phyloP scores from a whole-genome alignment of 208 protist genomes.

The Trypanosoma lewisi region DNA sequence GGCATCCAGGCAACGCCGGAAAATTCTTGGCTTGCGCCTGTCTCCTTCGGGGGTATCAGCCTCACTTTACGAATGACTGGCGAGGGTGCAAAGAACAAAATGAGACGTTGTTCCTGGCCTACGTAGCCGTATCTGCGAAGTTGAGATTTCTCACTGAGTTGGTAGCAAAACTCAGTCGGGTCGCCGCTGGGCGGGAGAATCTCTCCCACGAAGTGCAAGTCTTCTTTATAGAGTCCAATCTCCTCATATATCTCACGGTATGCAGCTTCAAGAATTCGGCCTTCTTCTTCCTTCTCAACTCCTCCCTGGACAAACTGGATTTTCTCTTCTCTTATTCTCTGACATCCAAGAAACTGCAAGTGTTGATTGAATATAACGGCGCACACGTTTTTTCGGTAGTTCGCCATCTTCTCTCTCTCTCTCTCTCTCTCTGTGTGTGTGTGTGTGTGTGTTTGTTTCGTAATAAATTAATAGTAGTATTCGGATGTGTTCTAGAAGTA shows the following conservation, averaged over 20 bases:
- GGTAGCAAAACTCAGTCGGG: constrained; percentile 64
- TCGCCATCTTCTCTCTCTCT: background rate
- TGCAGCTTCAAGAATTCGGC: constrained; percentile 54
- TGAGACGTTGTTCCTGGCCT: constrained; percentile 74
- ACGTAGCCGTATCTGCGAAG: constrained; percentile 61
- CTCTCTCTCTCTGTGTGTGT: background rate
- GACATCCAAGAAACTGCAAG: constrained; percentile 57
- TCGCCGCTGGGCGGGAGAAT: constrained; percentile 61
- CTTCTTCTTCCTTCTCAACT: constrained; percentile 53
- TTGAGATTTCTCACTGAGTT: constrained; percentile 44
- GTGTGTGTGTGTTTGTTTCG: constrained; percentile 5
- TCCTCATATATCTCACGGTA: constrained; percentile 76
- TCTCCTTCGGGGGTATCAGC: constrained; percentile 50
- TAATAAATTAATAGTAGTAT: no score
- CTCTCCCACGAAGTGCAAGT: constrained; percentile 65
- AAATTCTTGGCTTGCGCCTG: constrained; percentile 31
- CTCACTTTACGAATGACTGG: constrained; percentile 48
- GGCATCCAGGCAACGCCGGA: constrained; percentile 27
- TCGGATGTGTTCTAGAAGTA: no score
- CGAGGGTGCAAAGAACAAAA: constrained; percentile 64
- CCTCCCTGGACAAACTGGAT: constrained; percentile 82
- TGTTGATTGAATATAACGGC: constrained; percentile 74
- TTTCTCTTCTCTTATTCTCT: constrained; percentile 34
- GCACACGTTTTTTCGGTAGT: constrained; percentile 71
- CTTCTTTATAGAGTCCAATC: constrained; percentile 49